Evolutionary conservation across 176 grass and related monocot genomes (phyloP), one percentile per base, ranked within the genome.

Genomic region (Pharus latifolius): DNA sequence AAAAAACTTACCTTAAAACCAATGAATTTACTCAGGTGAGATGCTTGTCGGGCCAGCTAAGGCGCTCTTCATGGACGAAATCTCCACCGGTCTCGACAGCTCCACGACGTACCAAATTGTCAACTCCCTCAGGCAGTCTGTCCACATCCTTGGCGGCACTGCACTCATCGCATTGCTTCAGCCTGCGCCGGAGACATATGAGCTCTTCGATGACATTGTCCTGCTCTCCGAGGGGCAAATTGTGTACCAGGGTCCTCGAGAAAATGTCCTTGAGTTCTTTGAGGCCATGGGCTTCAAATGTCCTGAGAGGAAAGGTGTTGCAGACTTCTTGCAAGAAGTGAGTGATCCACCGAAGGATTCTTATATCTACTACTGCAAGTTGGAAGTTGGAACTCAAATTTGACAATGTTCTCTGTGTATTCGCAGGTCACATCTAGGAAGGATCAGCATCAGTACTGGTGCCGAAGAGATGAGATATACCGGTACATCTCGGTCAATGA

Each of bases 21-120:
- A 15, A 33, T 67, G 32, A 61, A 75, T 78, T 64, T 79, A 11
- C 49, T 41, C 28, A 96, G 93, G 93, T 49, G 89, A 97, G 66
- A 97, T 97, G 94, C 89, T 97, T 80, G 94, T 97, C 13, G 94
- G 94, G 14, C 92, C 92, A 72, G 85, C 92, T 26, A 92, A 87
- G 74, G 92, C 85, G 2, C 92, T 96, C 12, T 92, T 97, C 81
- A 97, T 97, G 94, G 94, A 97, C 18, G 94, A 97, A 57, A 97
- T 97, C 57, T 92, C 94, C 23, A 97, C 93, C 0, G 89, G 93
- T 34, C 70, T 97, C 37, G 93, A 96, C 64, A 96, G 93, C 77
- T 96, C 93, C 56, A 96, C 93, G 1, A 92, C 93, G 0, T 96
- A 84, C 72, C 93, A 96, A 77, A 96, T 96, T 0, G 49, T 96